Percentiles rank a stretch among this genome's conserved stretches.
phyloP scores from a whole-genome alignment of 495 filamentous ascomycete genomes.

The Daldinia vernicosa region DNA sequence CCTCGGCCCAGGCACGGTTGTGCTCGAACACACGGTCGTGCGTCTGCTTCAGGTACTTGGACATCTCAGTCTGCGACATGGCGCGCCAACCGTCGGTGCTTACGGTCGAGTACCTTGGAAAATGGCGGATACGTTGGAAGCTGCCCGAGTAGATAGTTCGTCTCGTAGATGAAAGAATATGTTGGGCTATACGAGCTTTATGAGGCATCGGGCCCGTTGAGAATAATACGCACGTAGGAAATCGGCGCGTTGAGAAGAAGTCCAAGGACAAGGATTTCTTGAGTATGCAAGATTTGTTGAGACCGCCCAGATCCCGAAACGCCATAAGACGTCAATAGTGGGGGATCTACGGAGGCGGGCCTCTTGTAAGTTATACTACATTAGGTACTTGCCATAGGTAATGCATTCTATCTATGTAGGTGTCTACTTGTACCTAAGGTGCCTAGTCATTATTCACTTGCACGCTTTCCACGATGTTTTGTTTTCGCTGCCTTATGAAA shows the following conservation, averaged over 20 bases:
- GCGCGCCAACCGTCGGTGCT: conserved; percentile 27
- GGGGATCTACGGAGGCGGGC: conserved; percentile 30
- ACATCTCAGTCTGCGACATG: conserved; percentile 53
- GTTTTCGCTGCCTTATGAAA: too few relatives aligned
- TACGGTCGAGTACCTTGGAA: conserved; percentile 12
- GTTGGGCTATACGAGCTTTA: conserved; percentile 17
- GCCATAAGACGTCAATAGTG: conserved; percentile 33
- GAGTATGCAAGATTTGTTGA: conserved; percentile 30
- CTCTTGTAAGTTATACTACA: conserved; percentile 9
- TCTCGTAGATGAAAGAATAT: conserved; percentile 20
- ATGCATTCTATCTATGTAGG: neutral
- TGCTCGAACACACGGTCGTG: conserved; percentile 64
- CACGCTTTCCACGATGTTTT: neutral
- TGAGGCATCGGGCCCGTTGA: conserved; percentile 27
- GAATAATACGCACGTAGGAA: neutral
- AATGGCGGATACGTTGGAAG: neutral
- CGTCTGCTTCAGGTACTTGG: conserved; percentile 55
- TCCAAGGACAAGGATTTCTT: conserved; percentile 9
- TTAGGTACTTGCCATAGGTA: neutral
- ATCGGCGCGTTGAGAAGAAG: neutral
- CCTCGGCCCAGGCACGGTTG: conserved; percentile 64
- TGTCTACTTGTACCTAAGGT: too few relatives aligned
- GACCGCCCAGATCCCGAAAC: conserved; percentile 16
- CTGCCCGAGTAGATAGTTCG: conserved; percentile 2
- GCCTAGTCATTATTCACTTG: conserved; percentile 2